Evolutionary conservation across 495 filamentous ascomycete species (phyloP), one percentile per base, ranked within the genome.

Genomic region (Trichoderma gamsii): DNA sequence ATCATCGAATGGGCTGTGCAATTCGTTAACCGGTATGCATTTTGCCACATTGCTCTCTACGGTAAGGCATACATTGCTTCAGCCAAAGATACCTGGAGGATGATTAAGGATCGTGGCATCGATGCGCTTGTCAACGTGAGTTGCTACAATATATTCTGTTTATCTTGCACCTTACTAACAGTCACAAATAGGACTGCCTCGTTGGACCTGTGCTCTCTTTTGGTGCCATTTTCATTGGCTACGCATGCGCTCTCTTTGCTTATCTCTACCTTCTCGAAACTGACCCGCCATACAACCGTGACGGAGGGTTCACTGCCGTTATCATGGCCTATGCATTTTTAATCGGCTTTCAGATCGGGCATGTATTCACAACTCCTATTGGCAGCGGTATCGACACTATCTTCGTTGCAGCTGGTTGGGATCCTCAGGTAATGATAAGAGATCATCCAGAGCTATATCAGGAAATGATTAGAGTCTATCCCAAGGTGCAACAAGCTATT

Each of bases 81-180:
- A 3, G 93, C 92, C 4, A 97, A 94, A 75, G 91, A 92, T 72
- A 96, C 91, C 0, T 95, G 91, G 90, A 86, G 77, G 5, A 91
- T 97, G 88, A 91, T 97, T 82, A 92, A 90, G 72, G 87, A 96
- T 74, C 91, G 93, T 43, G 94, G 94, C 35, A 87, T 98, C 67
- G 92, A 97, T 72, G 92, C 91, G 9, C 83, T 97, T 7, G 83
- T 96, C 70, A 93, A 94, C 76, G 67, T 68, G 38, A 25, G 66
- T 27, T 11, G n/a, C 9, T 13, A 23, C 65, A 56, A 38, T 21
- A 49, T 41, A 18, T 41, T n/a, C 29, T 27, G 6, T 38, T 11
- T 25, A 11, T 29, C 27, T 25, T 3, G 41, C 27, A 3, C 32
- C 9, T 43, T 12, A 29, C 35, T 44, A 32, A 61, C 23, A 15